Evolutionary conservation across 805 yeast genomes (phyloP).

Genomic region (Ogataea kodamae): DNA sequence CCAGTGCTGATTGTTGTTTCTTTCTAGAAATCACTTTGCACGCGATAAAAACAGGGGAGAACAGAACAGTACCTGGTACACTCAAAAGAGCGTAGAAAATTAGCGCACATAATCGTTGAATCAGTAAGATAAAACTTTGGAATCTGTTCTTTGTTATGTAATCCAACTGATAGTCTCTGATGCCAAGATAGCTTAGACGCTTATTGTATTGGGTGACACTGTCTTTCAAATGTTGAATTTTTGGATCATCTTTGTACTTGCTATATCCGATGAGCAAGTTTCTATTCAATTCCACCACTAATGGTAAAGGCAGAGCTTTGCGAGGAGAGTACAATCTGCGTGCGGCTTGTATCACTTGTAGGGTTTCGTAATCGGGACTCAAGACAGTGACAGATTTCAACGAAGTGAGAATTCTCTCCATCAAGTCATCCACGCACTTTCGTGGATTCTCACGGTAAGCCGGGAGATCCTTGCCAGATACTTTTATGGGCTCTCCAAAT

Average conservation of each 20-base stretch:
- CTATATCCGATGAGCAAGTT: conserved; percentile 79
- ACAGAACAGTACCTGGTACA: conserved; percentile 82
- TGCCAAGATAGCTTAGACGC: conserved; percentile 56
- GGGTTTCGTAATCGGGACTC: conserved; percentile 82
- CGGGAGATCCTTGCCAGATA: conserved; percentile 56
- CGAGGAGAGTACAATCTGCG: conserved; percentile 80
- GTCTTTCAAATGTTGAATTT: conserved; percentile 55
- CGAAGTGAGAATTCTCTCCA: conserved; percentile 64
- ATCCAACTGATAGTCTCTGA: conserved; percentile 71
- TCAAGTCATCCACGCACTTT: conserved; percentile 64
- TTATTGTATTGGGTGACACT: conserved; percentile 70
- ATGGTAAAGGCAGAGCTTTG: conserved; percentile 69
- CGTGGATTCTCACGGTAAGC: conserved; percentile 64
- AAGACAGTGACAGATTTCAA: conserved; percentile 80
- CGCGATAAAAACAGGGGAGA: conserved; percentile 81
- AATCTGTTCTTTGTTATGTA: conserved; percentile 47
- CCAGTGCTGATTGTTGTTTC: conserved; percentile 76
- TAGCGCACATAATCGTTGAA: conserved; percentile 56
- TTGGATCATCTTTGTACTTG: conserved; percentile 67
- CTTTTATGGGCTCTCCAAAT: conserved; percentile 80
- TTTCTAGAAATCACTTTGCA: conserved; percentile 67
- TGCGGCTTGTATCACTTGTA: conserved; percentile 89
- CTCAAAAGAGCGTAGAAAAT: conserved; percentile 56
- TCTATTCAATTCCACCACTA: conserved; percentile 87
- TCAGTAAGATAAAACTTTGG: conserved; percentile 48